Conservation (phyloP, 805 yeast species). For the Lipomyces orientalis region DNA sequence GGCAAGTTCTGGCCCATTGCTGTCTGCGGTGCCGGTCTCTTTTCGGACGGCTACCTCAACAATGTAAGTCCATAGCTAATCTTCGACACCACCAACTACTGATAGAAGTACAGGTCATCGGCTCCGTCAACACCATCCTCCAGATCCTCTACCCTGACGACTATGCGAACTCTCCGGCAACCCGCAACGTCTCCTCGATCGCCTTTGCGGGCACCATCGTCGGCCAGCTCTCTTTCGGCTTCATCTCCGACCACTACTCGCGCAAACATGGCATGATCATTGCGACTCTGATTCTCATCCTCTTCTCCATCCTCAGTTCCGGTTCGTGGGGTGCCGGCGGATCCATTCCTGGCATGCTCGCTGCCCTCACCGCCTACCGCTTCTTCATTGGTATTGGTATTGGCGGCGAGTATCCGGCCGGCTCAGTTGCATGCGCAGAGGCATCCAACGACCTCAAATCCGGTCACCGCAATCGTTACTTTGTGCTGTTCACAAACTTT, state of each 20-base stretch:
- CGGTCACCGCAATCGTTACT: constrained; percentile 89
- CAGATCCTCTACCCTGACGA: constrained; percentile 66
- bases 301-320: constrained; percentile 78
- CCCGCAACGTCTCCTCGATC: constrained; percentile 80
- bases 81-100: background rate
- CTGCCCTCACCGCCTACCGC: constrained; percentile 82
- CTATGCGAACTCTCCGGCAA: constrained; percentile 68
- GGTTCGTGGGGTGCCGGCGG: constrained; percentile 86
- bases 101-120: constrained; percentile 55
- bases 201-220: constrained; percentile 92
- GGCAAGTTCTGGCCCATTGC: constrained; percentile 63
- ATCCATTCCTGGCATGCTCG: constrained; percentile 74
- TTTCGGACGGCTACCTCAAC: constrained; percentile 92
- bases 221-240: constrained; percentile 84
- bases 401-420: constrained; percentile 95
- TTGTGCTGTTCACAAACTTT: constrained; percentile 84
- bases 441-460: constrained; percentile 77
- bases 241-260: constrained; percentile 75
- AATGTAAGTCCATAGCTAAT: constrained; percentile 47
- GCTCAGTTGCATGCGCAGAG: constrained; percentile 92
- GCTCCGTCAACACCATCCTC: constrained; percentile 76
- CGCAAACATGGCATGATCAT: constrained; percentile 83
- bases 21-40: constrained; percentile 89
- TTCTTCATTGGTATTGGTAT: constrained; percentile 89
- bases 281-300: constrained; percentile 74